Evolutionary conservation across 2,329 filamentous ascomycete genomes (phyloP).

Genomic region (Huntiella omanensis): DNA sequence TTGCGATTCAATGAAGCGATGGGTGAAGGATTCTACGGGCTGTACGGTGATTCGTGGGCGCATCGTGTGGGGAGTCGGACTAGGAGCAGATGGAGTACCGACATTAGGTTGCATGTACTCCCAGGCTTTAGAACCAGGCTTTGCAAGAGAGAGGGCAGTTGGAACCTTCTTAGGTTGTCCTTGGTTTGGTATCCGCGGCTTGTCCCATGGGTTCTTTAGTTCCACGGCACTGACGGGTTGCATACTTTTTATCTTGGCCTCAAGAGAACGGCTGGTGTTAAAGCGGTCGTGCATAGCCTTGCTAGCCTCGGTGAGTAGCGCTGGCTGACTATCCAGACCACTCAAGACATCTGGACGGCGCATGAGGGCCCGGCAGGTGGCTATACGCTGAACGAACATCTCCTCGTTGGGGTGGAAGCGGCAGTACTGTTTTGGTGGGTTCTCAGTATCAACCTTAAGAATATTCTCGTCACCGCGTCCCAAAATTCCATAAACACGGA

Average conservation of each 20-base stretch:
- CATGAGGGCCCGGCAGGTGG: no score
- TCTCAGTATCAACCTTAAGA: slow-evolving; percentile 45
- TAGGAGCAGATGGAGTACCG: slow-evolving; percentile 7
- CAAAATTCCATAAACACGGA: slow-evolving; percentile 49
- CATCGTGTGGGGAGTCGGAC: slow-evolving; percentile 5
- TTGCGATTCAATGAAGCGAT: slow-evolving; percentile 7
- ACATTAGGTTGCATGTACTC: slow-evolving; percentile 1
- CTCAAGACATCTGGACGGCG: no score
- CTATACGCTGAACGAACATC: not conserved
- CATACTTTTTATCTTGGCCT: no score
- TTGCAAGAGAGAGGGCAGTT: not conserved
- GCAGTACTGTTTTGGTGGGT: slow-evolving; percentile 15
- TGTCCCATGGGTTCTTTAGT: no score
- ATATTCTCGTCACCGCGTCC: slow-evolving; percentile 50
- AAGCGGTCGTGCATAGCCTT: no score
- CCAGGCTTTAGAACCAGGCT: not conserved
- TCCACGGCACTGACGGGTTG: no score
- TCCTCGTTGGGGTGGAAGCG: slow-evolving; percentile 15
- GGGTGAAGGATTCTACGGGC: slow-evolving; percentile 10
- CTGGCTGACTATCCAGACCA: no score
- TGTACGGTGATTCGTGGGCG: slow-evolving; percentile 9
- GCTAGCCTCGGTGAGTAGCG: no score
- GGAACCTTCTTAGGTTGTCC: not conserved
- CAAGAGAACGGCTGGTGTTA: no score
- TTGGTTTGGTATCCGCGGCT: no score